Evolutionary conservation across 2,329 filamentous ascomycete genomes (phyloP).

Genomic region (Ophiostoma montium): DNA sequence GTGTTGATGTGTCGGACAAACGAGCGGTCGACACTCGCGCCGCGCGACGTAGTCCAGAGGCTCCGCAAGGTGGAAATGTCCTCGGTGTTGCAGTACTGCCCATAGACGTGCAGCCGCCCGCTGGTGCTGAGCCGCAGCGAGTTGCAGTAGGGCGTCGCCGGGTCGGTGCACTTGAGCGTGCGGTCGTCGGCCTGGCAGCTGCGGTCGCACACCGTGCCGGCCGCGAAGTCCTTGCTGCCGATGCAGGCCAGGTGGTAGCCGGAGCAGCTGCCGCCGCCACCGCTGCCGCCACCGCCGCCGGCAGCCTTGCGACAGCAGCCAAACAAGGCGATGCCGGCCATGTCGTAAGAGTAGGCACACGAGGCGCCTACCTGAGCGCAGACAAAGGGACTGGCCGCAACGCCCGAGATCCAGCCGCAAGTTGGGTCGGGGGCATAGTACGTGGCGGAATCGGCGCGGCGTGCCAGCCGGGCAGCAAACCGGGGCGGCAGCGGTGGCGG

Average conservation of each 20-base stretch:
- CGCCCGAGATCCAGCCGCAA: slow-evolving; percentile 11
- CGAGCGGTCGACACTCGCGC: slow-evolving; percentile 11
- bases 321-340: slow-evolving; percentile 7
- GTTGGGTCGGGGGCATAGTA: slow-evolving; percentile 13
- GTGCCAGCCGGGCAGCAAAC: not conserved
- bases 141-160: slow-evolving; percentile 10
- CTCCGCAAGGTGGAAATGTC: slow-evolving; percentile 2
- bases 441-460: slow-evolving; percentile 4
- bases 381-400: slow-evolving; percentile 5
- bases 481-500: slow-evolving; percentile 5
- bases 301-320: slow-evolving; percentile 14
- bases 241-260: slow-evolving; percentile 9
- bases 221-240: slow-evolving; percentile 2
- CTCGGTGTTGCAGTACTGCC: slow-evolving; percentile 8
- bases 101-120: slow-evolving; percentile 9
- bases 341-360: slow-evolving; percentile 9
- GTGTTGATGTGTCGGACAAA: slow-evolving; percentile 7
- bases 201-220: slow-evolving; percentile 2
- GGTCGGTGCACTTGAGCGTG: slow-evolving; percentile 10
- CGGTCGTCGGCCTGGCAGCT: slow-evolving; percentile 5
- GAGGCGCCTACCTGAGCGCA: slow-evolving; percentile 4
- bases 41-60: slow-evolving; percentile 10
- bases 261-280: not conserved
- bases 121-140: slow-evolving; percentile 2
- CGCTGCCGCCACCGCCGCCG: too few relatives aligned